Evolutionary conservation across 352 stramenopile genomes (phyloP).

Genomic region (Globisporangium rhizosaccharum): DNA sequence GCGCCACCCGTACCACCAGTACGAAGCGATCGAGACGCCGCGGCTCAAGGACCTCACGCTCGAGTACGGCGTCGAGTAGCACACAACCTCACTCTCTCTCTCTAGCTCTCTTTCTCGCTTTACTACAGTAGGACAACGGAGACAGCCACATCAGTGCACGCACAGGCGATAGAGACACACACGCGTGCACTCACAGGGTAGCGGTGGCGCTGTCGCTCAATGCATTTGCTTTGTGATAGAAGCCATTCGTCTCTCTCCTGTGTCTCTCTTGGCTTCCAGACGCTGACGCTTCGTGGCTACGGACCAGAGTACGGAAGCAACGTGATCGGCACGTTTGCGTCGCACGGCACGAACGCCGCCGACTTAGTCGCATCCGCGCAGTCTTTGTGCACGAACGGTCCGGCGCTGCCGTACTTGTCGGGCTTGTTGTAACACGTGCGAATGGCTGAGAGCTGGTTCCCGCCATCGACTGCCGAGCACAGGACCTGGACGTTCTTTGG

Average conservation of each 20-base stretch:
- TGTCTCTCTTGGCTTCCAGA: background rate
- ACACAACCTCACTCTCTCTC: background rate
- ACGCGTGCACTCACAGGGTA: background rate
- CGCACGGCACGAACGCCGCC: conserved; percentile 2
- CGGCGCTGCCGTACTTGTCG: background rate
- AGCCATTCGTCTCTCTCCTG: background rate
- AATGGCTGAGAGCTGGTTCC: conserved; percentile 61
- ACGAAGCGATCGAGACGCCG: conserved; percentile 35
- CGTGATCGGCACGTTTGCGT: conserved; percentile 6
- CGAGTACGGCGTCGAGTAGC: conserved; percentile 19
- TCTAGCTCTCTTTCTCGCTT: background rate
- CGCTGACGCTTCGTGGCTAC: background rate
- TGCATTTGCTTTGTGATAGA: background rate
- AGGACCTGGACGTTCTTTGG: conserved; percentile 59
- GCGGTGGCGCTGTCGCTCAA: background rate
- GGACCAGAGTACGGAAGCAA: conserved; percentile 10
- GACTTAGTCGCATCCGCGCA: conserved; percentile 7
- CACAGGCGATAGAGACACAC: background rate
- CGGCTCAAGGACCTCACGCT: conserved; percentile 40
- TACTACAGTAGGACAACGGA: too few relatives aligned
- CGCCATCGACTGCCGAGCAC: conserved; percentile 46
- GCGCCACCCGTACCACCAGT: conserved; percentile 57
- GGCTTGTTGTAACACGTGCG: conserved; percentile 64
- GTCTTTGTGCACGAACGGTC: conserved; percentile 6
- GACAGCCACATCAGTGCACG: too few relatives aligned